Percentiles rank a stretch among this genome's conserved stretches.
These are phyloP conservation scores for Margaritispora aquatica DNA, from an alignment of 495 filamentous ascomycete genomes.

Conservation along the genomic window DNA sequence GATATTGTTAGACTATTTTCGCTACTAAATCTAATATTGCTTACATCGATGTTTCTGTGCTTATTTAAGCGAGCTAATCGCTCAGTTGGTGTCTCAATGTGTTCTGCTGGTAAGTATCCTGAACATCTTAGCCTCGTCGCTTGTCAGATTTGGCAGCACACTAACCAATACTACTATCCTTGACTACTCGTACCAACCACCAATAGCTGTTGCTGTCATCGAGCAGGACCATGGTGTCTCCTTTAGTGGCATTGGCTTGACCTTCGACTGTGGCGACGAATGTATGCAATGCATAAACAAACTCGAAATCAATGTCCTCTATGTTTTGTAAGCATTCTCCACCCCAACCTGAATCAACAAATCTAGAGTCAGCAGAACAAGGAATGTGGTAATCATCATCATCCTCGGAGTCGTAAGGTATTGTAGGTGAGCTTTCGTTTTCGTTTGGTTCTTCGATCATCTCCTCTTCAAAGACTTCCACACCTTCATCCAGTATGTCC, in stretches of 20 bases:
- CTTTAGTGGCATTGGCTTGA: constrained; percentile 96
- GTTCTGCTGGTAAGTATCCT: constrained; percentile 96
- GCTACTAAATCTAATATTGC: constrained; percentile 22
- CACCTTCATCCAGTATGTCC: constrained; percentile 29
- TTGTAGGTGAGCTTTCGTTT: background rate
- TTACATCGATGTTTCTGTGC: constrained; percentile 93
- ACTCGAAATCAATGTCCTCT: constrained; percentile 99
- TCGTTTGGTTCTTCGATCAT: background rate
- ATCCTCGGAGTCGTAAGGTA: background rate
- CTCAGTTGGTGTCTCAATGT: constrained; percentile 98
- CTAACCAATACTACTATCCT: constrained; percentile 94
- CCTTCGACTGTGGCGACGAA: constrained; percentile 98
- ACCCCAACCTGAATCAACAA: constrained; percentile 62
- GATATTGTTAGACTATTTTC: constrained; percentile 4
- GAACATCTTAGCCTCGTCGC: too few species aligned
- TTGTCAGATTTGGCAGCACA: background rate
- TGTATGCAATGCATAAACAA: constrained; percentile 96
- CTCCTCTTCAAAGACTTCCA: constrained; percentile 11
- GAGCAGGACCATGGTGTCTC: constrained; percentile 99
- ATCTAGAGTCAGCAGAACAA: constrained; percentile 19
- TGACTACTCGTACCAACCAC: constrained; percentile 97
- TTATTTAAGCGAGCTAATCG: constrained; percentile 92
- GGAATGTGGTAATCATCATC: constrained; percentile 1
- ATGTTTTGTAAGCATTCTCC: constrained; percentile 71
- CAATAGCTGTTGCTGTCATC: constrained; percentile 99